Base-by-base conservation (phyloP, 352 stramenopile species). In the Pythium brachiatum region DNA sequence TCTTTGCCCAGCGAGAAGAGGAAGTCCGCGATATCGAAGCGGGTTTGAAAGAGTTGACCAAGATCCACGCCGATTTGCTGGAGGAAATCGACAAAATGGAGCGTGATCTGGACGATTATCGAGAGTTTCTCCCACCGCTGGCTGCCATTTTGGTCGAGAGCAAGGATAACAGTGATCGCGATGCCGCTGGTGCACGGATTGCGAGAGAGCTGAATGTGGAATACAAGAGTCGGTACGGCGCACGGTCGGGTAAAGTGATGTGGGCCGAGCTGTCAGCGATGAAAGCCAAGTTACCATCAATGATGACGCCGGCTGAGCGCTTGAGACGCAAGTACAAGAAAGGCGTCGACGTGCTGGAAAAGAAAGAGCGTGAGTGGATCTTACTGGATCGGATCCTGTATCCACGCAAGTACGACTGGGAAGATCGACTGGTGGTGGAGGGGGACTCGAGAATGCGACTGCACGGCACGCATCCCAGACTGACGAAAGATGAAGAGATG, bases 281-380 rank as follows among this genome's bases (percentile, higher is more conserved):
- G 69, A 89, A 89, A 54, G 73, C 81, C 12, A 88, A 85, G 54
- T 54, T 94, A 9, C 82, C 82, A 4, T 92, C 81, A 3, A 88
- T 90, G 75, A 88, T 94, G 73, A 90, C 82, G 11, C 77, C 82
- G 0, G 80, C 82, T 0, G 80, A 94, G 58, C 68, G 81, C 15
- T 60, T 94, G 21, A 72, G 84, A 3, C 79, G 84, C 9, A 94
- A 94, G 47, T 94, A 94, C 79, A 94, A 90, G 55, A 90, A 87
- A 58, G 78, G 72, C 3, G 57, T 60, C 12, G 77, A 88, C 5
- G 57, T 69, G 21, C 59, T 94, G 3, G 74, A 89, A 27, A 88
- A 90, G 59, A 86, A 81, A 43, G 84, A 94, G 67, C 77, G 84
- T 27, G 80, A 89, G 63, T 94, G 84, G 84, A 63, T 94, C 7